A percentile compares a stretch with the other conserved stretches of the same genome.
phyloP scores from a whole-genome alignment of 129 eudicot species.

The Glebionis coronaria region DNA sequence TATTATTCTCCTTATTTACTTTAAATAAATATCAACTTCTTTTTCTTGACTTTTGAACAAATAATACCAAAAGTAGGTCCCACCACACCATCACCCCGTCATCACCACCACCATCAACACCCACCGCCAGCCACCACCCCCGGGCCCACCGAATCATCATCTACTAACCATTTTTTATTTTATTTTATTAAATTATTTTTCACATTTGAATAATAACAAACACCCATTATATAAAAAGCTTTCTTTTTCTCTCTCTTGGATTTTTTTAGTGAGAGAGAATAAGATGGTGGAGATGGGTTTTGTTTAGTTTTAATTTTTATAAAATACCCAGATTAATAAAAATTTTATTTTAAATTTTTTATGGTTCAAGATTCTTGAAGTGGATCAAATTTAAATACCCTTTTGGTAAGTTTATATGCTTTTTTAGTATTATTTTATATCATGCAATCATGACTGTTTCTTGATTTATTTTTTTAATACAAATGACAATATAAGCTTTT shows the following conservation, averaged over 20 bases:
- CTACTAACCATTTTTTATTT: slow-evolving; percentile 20
- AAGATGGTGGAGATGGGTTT: slow-evolving; percentile 13
- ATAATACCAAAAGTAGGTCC: slow-evolving; percentile 29
- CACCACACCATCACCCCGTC: slow-evolving; percentile 24
- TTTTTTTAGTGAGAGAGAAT: slow-evolving; percentile 29
- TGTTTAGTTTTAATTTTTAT: neutral
- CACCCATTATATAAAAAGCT: slow-evolving; percentile 20
- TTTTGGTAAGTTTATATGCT: slow-evolving; percentile 30
- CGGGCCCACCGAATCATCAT: slow-evolving; percentile 36
- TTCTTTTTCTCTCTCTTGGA: slow-evolving; percentile 10
- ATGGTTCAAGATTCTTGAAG: slow-evolving; percentile 30
- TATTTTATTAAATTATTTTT: slow-evolving; percentile 4
- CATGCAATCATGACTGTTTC: slow-evolving; percentile 38
- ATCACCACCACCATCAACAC: slow-evolving; percentile 27
- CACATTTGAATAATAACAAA: slow-evolving; percentile 22
- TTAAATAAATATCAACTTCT: slow-evolving; percentile 28
- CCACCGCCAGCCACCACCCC: slow-evolving; percentile 3
- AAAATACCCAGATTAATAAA: slow-evolving; percentile 14
- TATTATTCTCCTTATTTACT: slow-evolving; percentile 25
- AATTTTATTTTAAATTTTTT: neutral
- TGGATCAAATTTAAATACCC: slow-evolving; percentile 24
- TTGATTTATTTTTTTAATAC: slow-evolving; percentile 5
- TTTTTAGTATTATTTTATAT: slow-evolving; percentile 22
- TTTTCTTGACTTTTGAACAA: slow-evolving; percentile 28
- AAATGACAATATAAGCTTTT: slow-evolving; percentile 17